Evolutionary conservation across 2,329 filamentous ascomycete species (phyloP).

Genomic region (Mycosphaerella arachidis): DNA sequence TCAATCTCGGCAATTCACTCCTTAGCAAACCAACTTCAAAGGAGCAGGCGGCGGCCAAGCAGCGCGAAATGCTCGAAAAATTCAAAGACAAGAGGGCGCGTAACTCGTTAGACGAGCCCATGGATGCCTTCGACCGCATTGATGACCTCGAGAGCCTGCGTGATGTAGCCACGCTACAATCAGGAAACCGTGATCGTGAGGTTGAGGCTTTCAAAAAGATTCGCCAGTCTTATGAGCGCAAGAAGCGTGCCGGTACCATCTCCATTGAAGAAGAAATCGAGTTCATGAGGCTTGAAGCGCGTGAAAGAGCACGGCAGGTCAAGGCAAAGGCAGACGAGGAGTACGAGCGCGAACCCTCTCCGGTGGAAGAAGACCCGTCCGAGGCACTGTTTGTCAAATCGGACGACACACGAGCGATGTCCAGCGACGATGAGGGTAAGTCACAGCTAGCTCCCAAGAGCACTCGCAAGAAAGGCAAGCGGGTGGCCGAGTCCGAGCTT

Average conservation of each 20-base stretch:
- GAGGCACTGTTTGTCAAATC: slow-evolving; percentile 9
- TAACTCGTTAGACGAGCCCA: not conserved
- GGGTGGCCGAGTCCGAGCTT: not conserved
- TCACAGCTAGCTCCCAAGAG: not conserved
- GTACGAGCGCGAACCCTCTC: slow-evolving; percentile 12
- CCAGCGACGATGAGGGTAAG: not conserved
- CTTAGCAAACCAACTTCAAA: not conserved
- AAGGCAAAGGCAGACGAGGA: slow-evolving; percentile 18
- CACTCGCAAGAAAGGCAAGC: not conserved
- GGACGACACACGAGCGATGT: not conserved
- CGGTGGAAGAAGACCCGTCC: slow-evolving; percentile 9
- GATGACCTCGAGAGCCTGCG: not conserved
- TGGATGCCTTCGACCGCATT: not conserved
- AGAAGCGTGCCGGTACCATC: slow-evolving; percentile 10
- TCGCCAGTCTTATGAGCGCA: slow-evolving; percentile 8
- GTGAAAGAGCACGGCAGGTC: slow-evolving; percentile 14
- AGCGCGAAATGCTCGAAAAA: not conserved
- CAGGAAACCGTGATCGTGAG: not conserved
- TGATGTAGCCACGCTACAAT: not conserved
- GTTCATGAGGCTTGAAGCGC: slow-evolving; percentile 18
- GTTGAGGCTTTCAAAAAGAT: slow-evolving; percentile 6
- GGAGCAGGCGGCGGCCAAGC: not conserved
- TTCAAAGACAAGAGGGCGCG: not conserved
- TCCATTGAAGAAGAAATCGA: slow-evolving; percentile 21
- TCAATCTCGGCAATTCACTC: not conserved